Evolutionary conservation across 148 eudicot genomes (phyloP).

Genomic region (Fagopyrum homotropicum): DNA sequence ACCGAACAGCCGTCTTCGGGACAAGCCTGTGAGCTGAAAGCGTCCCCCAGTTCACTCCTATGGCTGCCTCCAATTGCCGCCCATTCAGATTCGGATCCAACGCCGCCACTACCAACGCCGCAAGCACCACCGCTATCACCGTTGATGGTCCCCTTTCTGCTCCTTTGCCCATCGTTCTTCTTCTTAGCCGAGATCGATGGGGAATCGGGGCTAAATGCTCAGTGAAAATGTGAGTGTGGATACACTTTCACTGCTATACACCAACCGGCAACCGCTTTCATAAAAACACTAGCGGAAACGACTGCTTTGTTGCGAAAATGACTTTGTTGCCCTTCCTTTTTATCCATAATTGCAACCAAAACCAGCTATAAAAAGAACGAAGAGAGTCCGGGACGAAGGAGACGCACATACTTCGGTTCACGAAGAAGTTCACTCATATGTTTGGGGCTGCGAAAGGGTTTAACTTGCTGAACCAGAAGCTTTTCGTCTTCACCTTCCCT

Average conservation of each 20-base stretch:
- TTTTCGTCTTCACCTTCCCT: conserved; percentile 8
- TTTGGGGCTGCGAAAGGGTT: conserved; percentile 15
- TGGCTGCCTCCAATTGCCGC: conserved; percentile 31
- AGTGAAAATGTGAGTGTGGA: background rate
- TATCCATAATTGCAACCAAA: too few relatives aligned
- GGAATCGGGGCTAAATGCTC: background rate
- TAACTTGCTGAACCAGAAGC: conserved; percentile 17
- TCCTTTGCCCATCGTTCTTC: background rate
- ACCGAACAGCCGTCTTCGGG: conserved; percentile 59
- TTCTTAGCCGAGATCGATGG: background rate
- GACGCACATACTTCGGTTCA: too few relatives aligned
- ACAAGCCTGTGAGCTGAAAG: conserved; percentile 49
- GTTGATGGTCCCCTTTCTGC: background rate
- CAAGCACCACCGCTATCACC: background rate
- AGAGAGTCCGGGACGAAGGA: too few relatives aligned
- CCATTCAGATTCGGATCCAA: background rate
- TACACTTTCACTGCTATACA: background rate
- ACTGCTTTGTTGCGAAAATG: too few relatives aligned
- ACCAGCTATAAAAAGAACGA: too few relatives aligned
- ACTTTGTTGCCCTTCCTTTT: too few relatives aligned
- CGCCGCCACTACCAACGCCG: background rate
- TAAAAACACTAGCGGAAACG: too few relatives aligned
- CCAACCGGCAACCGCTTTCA: background rate
- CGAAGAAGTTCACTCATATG: too few relatives aligned
- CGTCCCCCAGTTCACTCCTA: conserved; percentile 91